Evolutionary conservation across 1,139 yeast genomes (phyloP).

Genomic region (Suhomyces kunorum): DNA sequence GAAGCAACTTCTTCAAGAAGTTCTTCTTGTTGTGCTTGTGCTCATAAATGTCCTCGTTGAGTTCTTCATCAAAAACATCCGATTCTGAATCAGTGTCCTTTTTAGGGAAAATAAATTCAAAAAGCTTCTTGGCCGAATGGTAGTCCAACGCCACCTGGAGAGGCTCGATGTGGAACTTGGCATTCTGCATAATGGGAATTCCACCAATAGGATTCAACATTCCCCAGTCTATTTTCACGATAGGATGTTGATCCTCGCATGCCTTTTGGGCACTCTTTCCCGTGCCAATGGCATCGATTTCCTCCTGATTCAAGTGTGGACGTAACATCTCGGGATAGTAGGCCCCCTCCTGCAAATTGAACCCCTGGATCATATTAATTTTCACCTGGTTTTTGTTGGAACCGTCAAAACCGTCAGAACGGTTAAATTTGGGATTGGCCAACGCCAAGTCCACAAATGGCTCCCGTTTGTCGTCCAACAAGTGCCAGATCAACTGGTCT

Average conservation of each 20-base stretch:
- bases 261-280: conserved; percentile 1
- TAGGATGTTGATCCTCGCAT: conserved; percentile 24
- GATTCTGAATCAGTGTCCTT: conserved; percentile 9
- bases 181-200: conserved; percentile 56
- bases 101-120: conserved; percentile 67
- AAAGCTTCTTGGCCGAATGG: conserved; percentile 59
- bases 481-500: conserved; percentile 72
- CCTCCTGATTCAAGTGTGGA: conserved; percentile 38
- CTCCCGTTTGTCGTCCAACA: conserved; percentile 52
- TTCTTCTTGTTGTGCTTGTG: conserved; percentile 9
- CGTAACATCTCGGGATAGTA: conserved; percentile 71
- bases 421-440: conserved; percentile 60
- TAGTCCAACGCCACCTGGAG: conserved; percentile 73
- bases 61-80: not conserved
- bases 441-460: conserved; percentile 77
- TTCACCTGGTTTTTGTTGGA: conserved; percentile 62
- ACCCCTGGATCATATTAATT: conserved; percentile 67
- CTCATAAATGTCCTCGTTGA: conserved; percentile 12
- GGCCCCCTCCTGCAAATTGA: conserved; percentile 62
- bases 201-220: conserved; percentile 85
- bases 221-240: conserved; percentile 67
- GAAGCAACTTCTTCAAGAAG: conserved; percentile 4
- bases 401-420: conserved; percentile 56
- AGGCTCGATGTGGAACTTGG: conserved; percentile 62
- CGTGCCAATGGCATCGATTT: conserved; percentile 8